Percentiles rank a stretch among this genome's conserved stretches.
Evolutionary conservation across 768 basidiomycete genomes (phyloP).

Genomic region (Sporobolomyces roseus): DNA sequence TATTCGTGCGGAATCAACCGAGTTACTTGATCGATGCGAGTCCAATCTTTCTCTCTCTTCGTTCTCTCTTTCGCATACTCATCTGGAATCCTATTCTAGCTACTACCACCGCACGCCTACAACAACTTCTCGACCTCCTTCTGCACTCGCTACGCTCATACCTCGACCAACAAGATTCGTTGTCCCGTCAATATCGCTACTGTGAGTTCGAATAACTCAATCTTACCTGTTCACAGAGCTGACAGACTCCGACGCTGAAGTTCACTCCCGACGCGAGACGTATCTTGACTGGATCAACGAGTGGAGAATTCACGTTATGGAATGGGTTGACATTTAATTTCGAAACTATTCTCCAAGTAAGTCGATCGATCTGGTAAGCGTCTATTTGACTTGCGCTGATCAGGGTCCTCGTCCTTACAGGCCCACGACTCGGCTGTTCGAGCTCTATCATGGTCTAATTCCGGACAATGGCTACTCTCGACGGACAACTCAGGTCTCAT

Average conservation of each 20-base stretch:
- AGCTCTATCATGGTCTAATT: slow-evolving; percentile 81
- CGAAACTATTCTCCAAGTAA: slow-evolving; percentile 97
- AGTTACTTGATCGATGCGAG: slow-evolving; percentile 78
- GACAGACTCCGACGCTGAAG: slow-evolving; percentile 56
- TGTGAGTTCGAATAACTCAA: slow-evolving; percentile 47
- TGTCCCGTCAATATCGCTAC: slow-evolving; percentile 94
- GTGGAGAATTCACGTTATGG: slow-evolving; percentile 98
- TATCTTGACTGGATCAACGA: slow-evolving; percentile 88
- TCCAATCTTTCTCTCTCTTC: not conserved
- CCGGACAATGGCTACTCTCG: slow-evolving; percentile 86
- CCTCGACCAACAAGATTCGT: slow-evolving; percentile 95
- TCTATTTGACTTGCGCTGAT: not conserved
- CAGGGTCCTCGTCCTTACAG: slow-evolving; percentile 27
- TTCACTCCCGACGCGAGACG: slow-evolving; percentile 97
- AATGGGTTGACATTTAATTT: slow-evolving; percentile 99
- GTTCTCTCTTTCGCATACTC: too few relatives aligned
- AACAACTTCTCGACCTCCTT: slow-evolving; percentile 86
- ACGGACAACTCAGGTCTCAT: slow-evolving; percentile 89
- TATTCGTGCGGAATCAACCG: slow-evolving; percentile 66
- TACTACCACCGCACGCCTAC: slow-evolving; percentile 91
- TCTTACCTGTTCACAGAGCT: not conserved
- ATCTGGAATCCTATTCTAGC: slow-evolving; percentile 59
- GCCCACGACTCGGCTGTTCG: slow-evolving; percentile 95
- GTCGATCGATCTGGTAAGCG: slow-evolving; percentile 47
- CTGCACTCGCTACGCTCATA: slow-evolving; percentile 96